Conservation (phyloP, 441 rosid genomes). For the Iberis amara region DNA sequence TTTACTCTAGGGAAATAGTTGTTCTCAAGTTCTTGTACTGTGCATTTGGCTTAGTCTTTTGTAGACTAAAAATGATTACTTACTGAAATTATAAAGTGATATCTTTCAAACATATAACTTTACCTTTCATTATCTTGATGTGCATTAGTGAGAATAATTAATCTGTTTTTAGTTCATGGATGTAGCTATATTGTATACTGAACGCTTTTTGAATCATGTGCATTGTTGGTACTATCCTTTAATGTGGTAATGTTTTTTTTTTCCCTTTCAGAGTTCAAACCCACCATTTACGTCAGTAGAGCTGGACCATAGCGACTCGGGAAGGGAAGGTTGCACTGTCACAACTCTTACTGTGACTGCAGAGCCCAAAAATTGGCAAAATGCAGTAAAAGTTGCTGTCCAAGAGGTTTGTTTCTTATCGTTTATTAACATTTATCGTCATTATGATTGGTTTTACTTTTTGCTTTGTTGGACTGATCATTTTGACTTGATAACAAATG, state of each 20-base stretch:
- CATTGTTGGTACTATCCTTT: neutral
- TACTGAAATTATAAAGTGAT: neutral
- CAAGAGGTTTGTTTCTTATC: slow-evolving; percentile 66
- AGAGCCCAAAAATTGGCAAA: slow-evolving; percentile 96
- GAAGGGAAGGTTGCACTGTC: slow-evolving; percentile 99
- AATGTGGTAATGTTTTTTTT: slow-evolving; percentile 15
- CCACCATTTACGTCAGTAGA: slow-evolving; percentile 99
- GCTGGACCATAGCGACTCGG: slow-evolving; percentile 99
- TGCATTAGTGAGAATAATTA: neutral
- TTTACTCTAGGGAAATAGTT: neutral
- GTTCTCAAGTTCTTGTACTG: neutral
- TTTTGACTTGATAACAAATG: slow-evolving; percentile 12
- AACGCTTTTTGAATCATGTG: neutral
- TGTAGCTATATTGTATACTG: slow-evolving; percentile 13
- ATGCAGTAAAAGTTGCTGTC: slow-evolving; percentile 92
- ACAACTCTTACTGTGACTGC: slow-evolving; percentile 98
- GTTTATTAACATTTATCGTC: slow-evolving; percentile 12
- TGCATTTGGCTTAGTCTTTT: neutral
- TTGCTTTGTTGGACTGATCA: slow-evolving; percentile 13
- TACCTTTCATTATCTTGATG: neutral
- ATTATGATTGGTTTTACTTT: neutral
- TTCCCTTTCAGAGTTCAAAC: slow-evolving; percentile 84
- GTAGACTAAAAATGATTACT: neutral
- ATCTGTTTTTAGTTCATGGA: neutral
- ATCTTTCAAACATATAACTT: neutral